Evolutionary conservation across 257 asterid genomes (phyloP).

Genomic region (Catharanthus roseus): DNA sequence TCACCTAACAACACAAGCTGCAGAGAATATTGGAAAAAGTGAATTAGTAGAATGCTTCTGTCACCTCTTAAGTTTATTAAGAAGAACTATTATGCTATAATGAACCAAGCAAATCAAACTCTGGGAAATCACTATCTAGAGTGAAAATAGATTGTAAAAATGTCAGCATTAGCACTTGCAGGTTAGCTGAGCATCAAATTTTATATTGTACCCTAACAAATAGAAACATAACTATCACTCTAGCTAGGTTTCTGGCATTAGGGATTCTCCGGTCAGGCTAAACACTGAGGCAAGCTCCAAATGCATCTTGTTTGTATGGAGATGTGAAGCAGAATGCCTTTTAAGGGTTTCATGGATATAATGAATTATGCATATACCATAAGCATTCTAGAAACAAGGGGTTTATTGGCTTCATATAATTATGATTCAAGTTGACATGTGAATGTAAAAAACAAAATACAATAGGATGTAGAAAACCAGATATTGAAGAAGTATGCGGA

Average conservation of each 20-base stretch:
- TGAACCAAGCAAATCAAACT: not conserved
- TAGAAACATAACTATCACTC: not conserved
- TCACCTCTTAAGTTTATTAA: not conserved
- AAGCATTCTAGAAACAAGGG: not conserved
- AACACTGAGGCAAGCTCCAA: not conserved
- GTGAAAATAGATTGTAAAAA: not conserved
- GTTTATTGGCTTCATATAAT: not conserved
- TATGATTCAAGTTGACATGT: not conserved
- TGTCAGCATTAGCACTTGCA: not conserved
- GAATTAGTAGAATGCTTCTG: slow-evolving; percentile 13
- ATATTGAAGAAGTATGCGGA: not conserved
- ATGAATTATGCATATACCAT: not conserved
- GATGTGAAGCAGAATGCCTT: not conserved
- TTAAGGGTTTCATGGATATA: not conserved
- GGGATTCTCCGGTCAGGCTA: not conserved
- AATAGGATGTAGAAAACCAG: not conserved
- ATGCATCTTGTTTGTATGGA: not conserved
- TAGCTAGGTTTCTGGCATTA: not conserved
- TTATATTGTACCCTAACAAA: not conserved
- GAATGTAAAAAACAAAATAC: not conserved
- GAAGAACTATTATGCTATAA: not conserved
- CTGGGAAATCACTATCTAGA: not conserved
- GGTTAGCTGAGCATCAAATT: not conserved
- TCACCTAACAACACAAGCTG: slow-evolving; percentile 94
- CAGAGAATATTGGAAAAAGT: slow-evolving; percentile 21